Evolutionary conservation across 2,329 filamentous ascomycete species (phyloP).

Genomic region (Ceratocystis ficicola): DNA sequence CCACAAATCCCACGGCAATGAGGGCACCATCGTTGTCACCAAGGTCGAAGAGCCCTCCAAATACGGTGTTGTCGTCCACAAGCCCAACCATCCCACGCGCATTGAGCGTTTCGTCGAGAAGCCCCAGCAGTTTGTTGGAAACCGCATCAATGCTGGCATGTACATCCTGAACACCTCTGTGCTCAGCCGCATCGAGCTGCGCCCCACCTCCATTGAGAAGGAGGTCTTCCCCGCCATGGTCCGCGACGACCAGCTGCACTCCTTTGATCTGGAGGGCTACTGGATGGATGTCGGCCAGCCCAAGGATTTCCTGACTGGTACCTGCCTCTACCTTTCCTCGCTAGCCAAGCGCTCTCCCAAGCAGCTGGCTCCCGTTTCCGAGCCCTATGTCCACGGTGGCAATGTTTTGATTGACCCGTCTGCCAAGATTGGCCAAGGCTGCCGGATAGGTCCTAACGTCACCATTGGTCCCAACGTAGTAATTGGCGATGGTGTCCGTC

Average conservation of each 20-base stretch:
- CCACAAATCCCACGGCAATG: slow-evolving; percentile 84
- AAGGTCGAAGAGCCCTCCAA: slow-evolving; percentile 99
- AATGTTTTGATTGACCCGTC: slow-evolving; percentile 92
- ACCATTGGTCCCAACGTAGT: slow-evolving; percentile 89
- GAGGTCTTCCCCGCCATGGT: slow-evolving; percentile 95
- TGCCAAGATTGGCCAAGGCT: slow-evolving; percentile 96
- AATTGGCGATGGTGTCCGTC: slow-evolving; percentile 81
- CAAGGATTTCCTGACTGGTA: slow-evolving; percentile 94
- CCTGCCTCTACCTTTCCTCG: slow-evolving; percentile 89
- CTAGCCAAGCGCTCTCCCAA: slow-evolving; percentile 83
- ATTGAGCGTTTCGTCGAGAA: slow-evolving; percentile 99
- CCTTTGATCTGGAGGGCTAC: slow-evolving; percentile 91
- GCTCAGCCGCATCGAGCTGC: slow-evolving; percentile 82
- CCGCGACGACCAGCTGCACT: slow-evolving; percentile 81
- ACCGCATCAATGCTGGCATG: slow-evolving; percentile 96
- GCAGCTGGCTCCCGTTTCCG: slow-evolving; percentile 58
- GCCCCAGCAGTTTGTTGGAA: slow-evolving; percentile 94
- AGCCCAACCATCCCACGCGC: slow-evolving; percentile 75
- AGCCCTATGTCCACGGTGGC: slow-evolving; percentile 77
- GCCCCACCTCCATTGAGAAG: slow-evolving; percentile 95
- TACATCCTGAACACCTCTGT: slow-evolving; percentile 95
- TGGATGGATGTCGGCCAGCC: slow-evolving; percentile 99
- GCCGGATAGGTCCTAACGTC: slow-evolving; percentile 93
- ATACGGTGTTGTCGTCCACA: slow-evolving; percentile 97
- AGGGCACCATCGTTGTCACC: slow-evolving; percentile 95